These are phyloP conservation scores for Chytridium lagenaria DNA, from an alignment of 371 early-diverging fungal species.

Conservation along the genomic window DNA sequence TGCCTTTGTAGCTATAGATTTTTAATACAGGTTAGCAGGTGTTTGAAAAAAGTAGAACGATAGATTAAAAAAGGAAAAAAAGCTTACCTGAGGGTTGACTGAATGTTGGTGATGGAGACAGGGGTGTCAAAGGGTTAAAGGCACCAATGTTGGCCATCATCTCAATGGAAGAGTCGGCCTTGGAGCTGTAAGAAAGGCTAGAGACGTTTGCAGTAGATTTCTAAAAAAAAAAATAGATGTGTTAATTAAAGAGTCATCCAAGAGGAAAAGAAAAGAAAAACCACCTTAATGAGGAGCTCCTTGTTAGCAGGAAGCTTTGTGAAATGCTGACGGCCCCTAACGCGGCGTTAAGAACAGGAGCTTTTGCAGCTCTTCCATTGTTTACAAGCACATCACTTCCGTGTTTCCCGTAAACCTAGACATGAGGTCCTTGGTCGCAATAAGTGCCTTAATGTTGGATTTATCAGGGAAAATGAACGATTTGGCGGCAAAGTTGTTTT, in stretches of 20 bases:
- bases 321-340: neutral
- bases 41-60: neutral
- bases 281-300: neutral
- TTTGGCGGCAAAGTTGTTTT: slow-evolving; percentile 20
- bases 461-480: neutral
- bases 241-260: slow-evolving; percentile 3
- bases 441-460: neutral
- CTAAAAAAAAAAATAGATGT: neutral
- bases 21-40: neutral
- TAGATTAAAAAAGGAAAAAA: neutral
- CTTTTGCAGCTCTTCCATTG: slow-evolving; percentile 4
- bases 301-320: neutral
- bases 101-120: slow-evolving; percentile 1
- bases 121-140: slow-evolving; percentile 23
- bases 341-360: slow-evolving; percentile 16
- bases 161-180: neutral
- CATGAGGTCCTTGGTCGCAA: neutral
- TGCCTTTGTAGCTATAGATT: slow-evolving; percentile 8
- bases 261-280: neutral
- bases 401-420: neutral
- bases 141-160: slow-evolving; percentile 11
- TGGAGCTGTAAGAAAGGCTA: neutral
- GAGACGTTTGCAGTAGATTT: neutral
- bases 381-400: neutral
- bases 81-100: neutral